Base-by-base conservation (phyloP, 169 alveolate genomes). In the Babesia ovata region DNA sequence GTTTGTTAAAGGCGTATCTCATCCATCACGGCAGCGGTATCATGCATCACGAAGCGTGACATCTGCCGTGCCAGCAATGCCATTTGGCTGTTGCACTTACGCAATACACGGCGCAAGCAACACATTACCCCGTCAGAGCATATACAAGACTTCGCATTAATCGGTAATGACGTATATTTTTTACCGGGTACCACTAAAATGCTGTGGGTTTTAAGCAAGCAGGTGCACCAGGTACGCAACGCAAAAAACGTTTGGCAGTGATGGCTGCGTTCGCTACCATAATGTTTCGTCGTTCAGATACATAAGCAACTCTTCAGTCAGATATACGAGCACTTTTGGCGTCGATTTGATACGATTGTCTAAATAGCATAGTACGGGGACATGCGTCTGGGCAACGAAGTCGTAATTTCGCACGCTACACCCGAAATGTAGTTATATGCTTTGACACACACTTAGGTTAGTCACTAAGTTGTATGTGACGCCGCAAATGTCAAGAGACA, bases 351-450 rank as follows among this genome's bases (percentile, higher is more conserved):
- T 36, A 59, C 71, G 57, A 70, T 58, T 85, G 84, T 74, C 71
- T 87, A 70, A 81, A 78, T 67, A 87, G 91, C 14, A 84, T 87
- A 52, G 72, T 86, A 19, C 75, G 91, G 56, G 93, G 90, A 26
- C 66, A 78, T 52, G 13, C 29, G 39, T 45, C 61, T 28, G 49
- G 62, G 56, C 72, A 76, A 24, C 71, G 88, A 28, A 84, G 91
- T 22, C 59, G 84, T 67, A 84, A 77, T 63, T 75, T 87, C 49
- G 81, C 74, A 26, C 76, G 91, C 13, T 81, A 84, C 63, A 72
- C 74, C 60, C 75, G 63, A 11, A 75, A 75, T 39, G 63, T 79
- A 33, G 85, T 72, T 26, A 65, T 75, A 69, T 84, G 71, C 65
- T 69, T 82, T 12, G 93, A 87, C 48, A 91, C 91, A 14, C 93